These are phyloP conservation scores for Anthostomella pinea DNA, from an alignment of 2,329 filamentous ascomycete genomes.

Conservation along the genomic window DNA sequence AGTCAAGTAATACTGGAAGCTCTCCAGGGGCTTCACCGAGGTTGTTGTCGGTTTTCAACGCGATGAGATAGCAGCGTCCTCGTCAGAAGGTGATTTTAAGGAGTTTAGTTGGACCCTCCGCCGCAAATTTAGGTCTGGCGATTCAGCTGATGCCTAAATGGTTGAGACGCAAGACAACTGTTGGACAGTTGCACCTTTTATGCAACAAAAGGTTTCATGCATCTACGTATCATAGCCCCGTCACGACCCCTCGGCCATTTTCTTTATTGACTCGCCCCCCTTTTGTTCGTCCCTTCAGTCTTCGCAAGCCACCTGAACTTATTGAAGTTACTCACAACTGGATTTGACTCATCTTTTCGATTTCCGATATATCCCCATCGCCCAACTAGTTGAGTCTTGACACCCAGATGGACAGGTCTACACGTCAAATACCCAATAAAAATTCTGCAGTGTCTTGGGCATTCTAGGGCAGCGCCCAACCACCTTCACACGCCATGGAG, in stretches of 20 bases:
- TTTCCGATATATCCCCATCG: slow-evolving; percentile 1
- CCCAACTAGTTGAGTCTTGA: no score
- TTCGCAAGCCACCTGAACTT: slow-evolving; percentile 7
- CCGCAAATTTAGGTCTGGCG: no score
- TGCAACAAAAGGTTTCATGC: slow-evolving; percentile 7
- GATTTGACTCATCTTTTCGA: slow-evolving; percentile 10
- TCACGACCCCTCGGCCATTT: slow-evolving; percentile 18
- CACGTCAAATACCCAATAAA: slow-evolving; percentile 4
- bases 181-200: slow-evolving; percentile 1
- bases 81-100: no score
- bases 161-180: neutral
- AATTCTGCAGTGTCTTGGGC: slow-evolving; percentile 4
- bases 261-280: slow-evolving; percentile 17
- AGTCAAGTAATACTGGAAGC: neutral
- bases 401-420: slow-evolving; percentile 20
- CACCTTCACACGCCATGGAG: slow-evolving; percentile 48
- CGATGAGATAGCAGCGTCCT: no score
- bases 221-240: slow-evolving; percentile 9
- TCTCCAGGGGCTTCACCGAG: neutral
- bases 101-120: no score
- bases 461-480: slow-evolving; percentile 2
- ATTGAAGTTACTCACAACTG: slow-evolving; percentile 7
- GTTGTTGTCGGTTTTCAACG: no score
- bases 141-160: neutral
- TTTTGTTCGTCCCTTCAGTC: neutral